A percentile compares a stretch with the other conserved stretches of the same genome.
Evolutionary conservation across 1,139 yeast species (phyloP).

Genomic region (Ogataea hybrid): DNA sequence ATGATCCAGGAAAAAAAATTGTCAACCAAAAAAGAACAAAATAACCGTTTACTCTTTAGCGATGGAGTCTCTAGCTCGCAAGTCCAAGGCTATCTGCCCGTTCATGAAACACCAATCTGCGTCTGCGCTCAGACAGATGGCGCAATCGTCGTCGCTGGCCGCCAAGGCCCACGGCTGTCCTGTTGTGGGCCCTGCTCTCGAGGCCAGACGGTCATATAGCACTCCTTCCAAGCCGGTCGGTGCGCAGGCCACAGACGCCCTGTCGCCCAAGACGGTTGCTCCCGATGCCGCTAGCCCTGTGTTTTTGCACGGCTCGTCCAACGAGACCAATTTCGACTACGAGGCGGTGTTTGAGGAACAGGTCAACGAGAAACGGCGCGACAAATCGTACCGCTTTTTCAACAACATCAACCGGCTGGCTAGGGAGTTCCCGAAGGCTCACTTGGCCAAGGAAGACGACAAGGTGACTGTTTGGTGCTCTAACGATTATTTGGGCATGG

Average conservation of each 20-base stretch:
- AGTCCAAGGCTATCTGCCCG: conserved; percentile 81
- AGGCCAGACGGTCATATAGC: conserved; percentile 47
- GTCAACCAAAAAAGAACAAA: not conserved
- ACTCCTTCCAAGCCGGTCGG: conserved; percentile 51
- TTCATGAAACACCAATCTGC: conserved; percentile 72
- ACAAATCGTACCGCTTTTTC: conserved; percentile 92
- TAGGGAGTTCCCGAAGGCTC: conserved; percentile 90
- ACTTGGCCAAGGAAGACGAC: conserved; percentile 67
- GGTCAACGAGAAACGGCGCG: conserved; percentile 69
- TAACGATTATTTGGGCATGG: conserved; percentile 95
- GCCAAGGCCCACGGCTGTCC: conserved; percentile 78
- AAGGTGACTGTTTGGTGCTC: conserved; percentile 99
- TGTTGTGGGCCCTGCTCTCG: conserved; percentile 78
- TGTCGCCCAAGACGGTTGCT: conserved; percentile 26
- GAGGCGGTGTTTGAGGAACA: conserved; percentile 29
- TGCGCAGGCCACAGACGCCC: conserved; percentile 46
- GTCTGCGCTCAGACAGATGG: conserved; percentile 55
- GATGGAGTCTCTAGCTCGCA: conserved; percentile 84
- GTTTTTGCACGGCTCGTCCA: conserved; percentile 26
- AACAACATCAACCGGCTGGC: conserved; percentile 97
- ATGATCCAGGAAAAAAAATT: not conserved
- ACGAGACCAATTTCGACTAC: conserved; percentile 29
- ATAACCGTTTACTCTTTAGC: not conserved
- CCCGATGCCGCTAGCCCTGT: conserved; percentile 34
- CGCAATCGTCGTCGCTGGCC: conserved; percentile 48